A percentile compares a stretch with the other conserved stretches of the same genome.
These are phyloP conservation scores for Cardamine chenopodiifolia DNA, from an alignment of 345 rosid species.

Conservation along the genomic window DNA sequence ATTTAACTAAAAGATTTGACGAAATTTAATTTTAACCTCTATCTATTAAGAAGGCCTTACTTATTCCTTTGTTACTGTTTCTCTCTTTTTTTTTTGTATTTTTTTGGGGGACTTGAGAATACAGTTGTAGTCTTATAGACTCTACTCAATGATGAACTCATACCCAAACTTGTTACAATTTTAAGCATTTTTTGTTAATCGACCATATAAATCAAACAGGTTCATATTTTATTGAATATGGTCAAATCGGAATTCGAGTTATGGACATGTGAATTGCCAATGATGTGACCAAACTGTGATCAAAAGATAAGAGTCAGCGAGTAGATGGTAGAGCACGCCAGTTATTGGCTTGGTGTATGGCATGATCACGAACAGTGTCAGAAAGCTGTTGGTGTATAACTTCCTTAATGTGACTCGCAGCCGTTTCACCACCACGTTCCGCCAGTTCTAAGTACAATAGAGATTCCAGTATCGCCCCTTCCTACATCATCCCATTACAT, in stretches of 20 bases:
- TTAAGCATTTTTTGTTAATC: neutral
- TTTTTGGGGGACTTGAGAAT: neutral
- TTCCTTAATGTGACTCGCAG: constrained; percentile 72
- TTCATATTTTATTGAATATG: neutral
- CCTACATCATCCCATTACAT: constrained; percentile 47
- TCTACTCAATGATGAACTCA: neutral
- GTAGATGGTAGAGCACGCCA: constrained; percentile 60
- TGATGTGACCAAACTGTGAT: neutral
- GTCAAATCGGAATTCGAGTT: neutral
- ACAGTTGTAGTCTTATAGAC: neutral
- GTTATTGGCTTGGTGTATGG: constrained; percentile 56
- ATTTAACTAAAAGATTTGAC: too few species aligned
- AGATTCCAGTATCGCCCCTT: constrained; percentile 76
- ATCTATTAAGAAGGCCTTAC: too few species aligned
- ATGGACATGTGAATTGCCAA: neutral
- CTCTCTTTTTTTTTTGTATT: neutral
- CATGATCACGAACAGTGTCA: constrained; percentile 53
- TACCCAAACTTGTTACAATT: neutral
- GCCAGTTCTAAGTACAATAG: constrained; percentile 89
- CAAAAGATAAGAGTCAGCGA: constrained; percentile 32
- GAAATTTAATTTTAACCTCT: too few species aligned
- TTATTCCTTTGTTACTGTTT: neutral
- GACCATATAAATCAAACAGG: neutral
- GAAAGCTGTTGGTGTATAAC: constrained; percentile 74
- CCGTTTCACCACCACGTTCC: constrained; percentile 75